phyloP scores from a whole-genome alignment of 164 flowering plant species.

The Chimonanthus praecox region DNA sequence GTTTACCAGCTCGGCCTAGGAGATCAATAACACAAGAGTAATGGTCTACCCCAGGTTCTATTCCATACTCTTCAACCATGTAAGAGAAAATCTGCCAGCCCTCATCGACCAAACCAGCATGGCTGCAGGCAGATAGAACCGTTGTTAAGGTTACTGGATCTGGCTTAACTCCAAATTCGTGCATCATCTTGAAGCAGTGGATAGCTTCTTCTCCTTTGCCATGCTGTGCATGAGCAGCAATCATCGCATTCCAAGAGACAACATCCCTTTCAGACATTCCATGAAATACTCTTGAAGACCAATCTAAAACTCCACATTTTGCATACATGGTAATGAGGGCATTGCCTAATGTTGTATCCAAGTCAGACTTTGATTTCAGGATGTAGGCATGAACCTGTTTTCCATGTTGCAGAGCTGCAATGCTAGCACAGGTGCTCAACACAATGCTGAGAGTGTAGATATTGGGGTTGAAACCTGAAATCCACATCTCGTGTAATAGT shows the following conservation, averaged over 20 bases:
- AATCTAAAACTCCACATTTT: constrained; percentile 47
- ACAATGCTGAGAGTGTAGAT: constrained; percentile 39
- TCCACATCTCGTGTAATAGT: constrained; percentile 35
- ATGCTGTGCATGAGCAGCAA: constrained; percentile 60
- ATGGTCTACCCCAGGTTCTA: constrained; percentile 49
- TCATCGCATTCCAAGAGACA: constrained; percentile 54
- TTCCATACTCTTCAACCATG: constrained; percentile 42
- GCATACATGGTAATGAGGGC: constrained; percentile 53
- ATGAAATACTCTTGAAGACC: constrained; percentile 40
- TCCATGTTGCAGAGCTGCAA: constrained; percentile 44
- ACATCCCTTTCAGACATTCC: constrained; percentile 38
- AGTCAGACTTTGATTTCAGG: constrained; percentile 24
- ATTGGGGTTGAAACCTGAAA: constrained; percentile 35
- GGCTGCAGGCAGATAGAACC: constrained; percentile 70
- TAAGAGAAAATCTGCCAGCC: constrained; percentile 40
- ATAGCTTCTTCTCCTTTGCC: constrained; percentile 59
- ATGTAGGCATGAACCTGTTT: constrained; percentile 60
- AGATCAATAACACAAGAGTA: constrained; percentile 57
- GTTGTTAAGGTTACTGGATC: constrained; percentile 57
- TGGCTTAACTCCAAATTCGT: constrained; percentile 25
- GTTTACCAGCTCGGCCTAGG: constrained; percentile 49
- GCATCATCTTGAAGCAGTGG: constrained; percentile 36
- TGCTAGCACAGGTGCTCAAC: constrained; percentile 51
- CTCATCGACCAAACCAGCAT: constrained; percentile 55
- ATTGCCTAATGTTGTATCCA: constrained; percentile 42